phyloP scores from a whole-genome alignment of 202 grass and related monocot genomes.

The Musa balbisiana region DNA sequence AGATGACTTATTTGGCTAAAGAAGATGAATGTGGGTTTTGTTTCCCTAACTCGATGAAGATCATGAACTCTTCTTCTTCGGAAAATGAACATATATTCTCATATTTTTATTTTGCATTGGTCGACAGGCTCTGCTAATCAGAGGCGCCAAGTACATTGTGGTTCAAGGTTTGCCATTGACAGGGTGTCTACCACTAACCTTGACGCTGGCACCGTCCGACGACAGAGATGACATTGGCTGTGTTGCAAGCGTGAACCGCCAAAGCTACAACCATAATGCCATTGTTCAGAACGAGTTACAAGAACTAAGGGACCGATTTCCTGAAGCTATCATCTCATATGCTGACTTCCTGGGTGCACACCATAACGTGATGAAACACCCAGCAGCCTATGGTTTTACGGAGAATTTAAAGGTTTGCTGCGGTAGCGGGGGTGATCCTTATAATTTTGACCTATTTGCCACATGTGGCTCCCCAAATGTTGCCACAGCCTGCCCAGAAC shows the following conservation, averaged over 20 bases:
- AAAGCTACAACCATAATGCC: conserved; percentile 50
- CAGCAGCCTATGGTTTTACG: neutral
- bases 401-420: conserved; percentile 36
- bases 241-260: conserved; percentile 45
- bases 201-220: conserved; percentile 38
- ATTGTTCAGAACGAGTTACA: conserved; percentile 36
- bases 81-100: no score
- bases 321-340: conserved; percentile 49
- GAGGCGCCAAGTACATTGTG: conserved; percentile 65
- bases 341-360: conserved; percentile 57
- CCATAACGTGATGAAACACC: conserved; percentile 44
- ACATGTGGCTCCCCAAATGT: conserved; percentile 86
- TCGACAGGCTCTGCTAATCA: conserved; percentile 45
- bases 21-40: no score
- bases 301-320: conserved; percentile 37
- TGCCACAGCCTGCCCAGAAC: conserved; percentile 41
- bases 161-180: conserved; percentile 74
- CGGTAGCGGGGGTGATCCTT: conserved; percentile 53
- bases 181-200: conserved; percentile 56
- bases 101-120: neutral
- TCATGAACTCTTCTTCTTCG: no score
- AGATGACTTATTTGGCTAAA: no score
- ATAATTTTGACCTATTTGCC: conserved; percentile 81
- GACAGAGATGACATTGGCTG: conserved; percentile 75
- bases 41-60: no score